Conservation (phyloP, 2,329 filamentous ascomycete species). For the Venturia aucupariae region DNA sequence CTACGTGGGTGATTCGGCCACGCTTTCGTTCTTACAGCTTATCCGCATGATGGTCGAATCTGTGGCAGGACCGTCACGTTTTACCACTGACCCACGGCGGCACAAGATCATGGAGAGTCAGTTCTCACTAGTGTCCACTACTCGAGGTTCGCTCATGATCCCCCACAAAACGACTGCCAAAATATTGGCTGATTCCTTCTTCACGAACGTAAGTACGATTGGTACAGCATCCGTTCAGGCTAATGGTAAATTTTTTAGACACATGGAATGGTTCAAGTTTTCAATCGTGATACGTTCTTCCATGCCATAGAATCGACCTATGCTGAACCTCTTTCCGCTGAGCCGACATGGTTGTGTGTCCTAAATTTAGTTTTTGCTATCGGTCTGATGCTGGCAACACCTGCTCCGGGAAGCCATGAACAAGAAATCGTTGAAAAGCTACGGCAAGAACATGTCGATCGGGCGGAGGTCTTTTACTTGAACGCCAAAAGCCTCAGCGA, state of each 20-base stretch:
- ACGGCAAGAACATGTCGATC: slow-evolving; percentile 38
- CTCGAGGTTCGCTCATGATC: slow-evolving; percentile 43
- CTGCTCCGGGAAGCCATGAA: slow-evolving; percentile 41
- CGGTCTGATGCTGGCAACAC: slow-evolving; percentile 50
- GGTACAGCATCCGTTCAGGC: slow-evolving; percentile 25
- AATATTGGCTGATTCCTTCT: slow-evolving; percentile 50
- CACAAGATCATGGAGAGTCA: slow-evolving; percentile 49
- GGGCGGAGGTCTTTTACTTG: slow-evolving; percentile 54
- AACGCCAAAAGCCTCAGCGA: slow-evolving; percentile 47
- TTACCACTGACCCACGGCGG: slow-evolving; percentile 48
- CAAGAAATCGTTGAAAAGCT: slow-evolving; percentile 44
- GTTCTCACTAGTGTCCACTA: slow-evolving; percentile 38
- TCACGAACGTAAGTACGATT: slow-evolving; percentile 37
- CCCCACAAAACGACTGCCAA: slow-evolving; percentile 47
- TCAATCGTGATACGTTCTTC: slow-evolving; percentile 44
- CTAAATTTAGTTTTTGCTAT: slow-evolving; percentile 55
- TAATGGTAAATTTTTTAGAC: slow-evolving; percentile 26
- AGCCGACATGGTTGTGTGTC: slow-evolving; percentile 47
- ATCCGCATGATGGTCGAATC: slow-evolving; percentile 52
- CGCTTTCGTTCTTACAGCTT: slow-evolving; percentile 51
- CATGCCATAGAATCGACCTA: slow-evolving; percentile 45
- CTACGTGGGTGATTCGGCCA: slow-evolving; percentile 55
- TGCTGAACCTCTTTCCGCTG: slow-evolving; percentile 41
- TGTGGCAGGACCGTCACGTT: slow-evolving; percentile 44
- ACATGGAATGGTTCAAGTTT: slow-evolving; percentile 51